Evolutionary conservation across 768 basidiomycete genomes (phyloP), one percentile per base, ranked within the genome.

Genomic region (Filobasidium floriforme): DNA sequence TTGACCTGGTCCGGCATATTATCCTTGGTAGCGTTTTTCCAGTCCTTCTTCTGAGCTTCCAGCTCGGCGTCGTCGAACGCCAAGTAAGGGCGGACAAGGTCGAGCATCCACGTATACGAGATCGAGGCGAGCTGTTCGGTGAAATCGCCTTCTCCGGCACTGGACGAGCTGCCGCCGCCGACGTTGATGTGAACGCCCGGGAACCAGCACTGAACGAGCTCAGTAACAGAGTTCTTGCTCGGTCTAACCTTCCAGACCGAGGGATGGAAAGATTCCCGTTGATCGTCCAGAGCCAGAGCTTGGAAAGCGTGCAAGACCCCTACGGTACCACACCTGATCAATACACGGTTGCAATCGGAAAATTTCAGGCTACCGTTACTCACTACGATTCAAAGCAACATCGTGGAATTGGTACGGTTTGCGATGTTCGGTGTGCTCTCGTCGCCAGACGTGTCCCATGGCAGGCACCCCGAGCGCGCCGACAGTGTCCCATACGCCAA

Each of bases 91-190:
- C 52, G 62, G 26, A 63, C 52, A 2, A 49, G 62, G 41, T 63
- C 62, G 14, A 63, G 62, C 62, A 63, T 63, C 62, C 62, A 63
- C 10, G 52, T 19, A 28, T 63, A 63, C 24, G 28, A 52, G 62
- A 54, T 63, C 2, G 32, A 19, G 4, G 62, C 62, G 22, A 63
- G 62, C 24, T 63, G 62, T 40, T 63, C 62, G 26, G 10, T 15
- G 9, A 12, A 41, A 41, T 40, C 32, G 1, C 28, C 51, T 55
- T 63, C 62, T 9, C 62, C 44, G n/a, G 22, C 46, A 18, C 24
- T 37, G 1, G 62, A 40, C 7, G 49, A 26, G 18, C 29, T 52
- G 4, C 62, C 62, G n/a, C 62, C 62, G 28, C 62, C 62, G 52
- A 63, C 24, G 62, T 63, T 55, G 19, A 37, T 55, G 52, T 63